phyloP scores from a whole-genome alignment of 495 filamentous ascomycete genomes.

The Entonaema liquescens region DNA sequence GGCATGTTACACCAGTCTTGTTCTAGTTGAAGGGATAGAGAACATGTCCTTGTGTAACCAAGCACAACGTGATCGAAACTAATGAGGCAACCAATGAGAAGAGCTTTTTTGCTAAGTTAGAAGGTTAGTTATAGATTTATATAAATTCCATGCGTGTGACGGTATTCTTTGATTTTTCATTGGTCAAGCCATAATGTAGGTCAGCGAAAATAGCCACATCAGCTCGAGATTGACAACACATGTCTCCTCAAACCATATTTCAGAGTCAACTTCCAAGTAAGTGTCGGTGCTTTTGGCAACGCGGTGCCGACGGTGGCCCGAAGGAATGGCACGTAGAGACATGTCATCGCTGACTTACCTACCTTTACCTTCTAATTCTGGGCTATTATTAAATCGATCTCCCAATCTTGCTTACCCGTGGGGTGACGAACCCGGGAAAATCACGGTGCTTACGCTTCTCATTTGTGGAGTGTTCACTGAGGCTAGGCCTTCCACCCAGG shows the following conservation, averaged over 20 bases:
- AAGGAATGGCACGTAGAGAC: not conserved
- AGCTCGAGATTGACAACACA: not conserved
- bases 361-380: not conserved
- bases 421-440: not conserved
- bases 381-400: not conserved
- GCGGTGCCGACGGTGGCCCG: not conserved
- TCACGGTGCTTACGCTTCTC: conserved; percentile 1
- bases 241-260: not conserved
- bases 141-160: not conserved
- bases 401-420: not conserved
- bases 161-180: not conserved
- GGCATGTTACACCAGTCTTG: not conserved
- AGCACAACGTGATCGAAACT: not conserved
- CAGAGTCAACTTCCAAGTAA: not conserved
- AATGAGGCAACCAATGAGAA: not conserved
- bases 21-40: not conserved
- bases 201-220: not conserved
- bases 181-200: not conserved
- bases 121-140: not conserved
- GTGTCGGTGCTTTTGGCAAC: not conserved
- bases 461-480: not conserved
- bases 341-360: not conserved
- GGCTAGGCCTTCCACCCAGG: not conserved
- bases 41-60: not conserved
- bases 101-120: not conserved